Conservation (phyloP, 306 rosid genomes). For the Nissolia schottii region DNA sequence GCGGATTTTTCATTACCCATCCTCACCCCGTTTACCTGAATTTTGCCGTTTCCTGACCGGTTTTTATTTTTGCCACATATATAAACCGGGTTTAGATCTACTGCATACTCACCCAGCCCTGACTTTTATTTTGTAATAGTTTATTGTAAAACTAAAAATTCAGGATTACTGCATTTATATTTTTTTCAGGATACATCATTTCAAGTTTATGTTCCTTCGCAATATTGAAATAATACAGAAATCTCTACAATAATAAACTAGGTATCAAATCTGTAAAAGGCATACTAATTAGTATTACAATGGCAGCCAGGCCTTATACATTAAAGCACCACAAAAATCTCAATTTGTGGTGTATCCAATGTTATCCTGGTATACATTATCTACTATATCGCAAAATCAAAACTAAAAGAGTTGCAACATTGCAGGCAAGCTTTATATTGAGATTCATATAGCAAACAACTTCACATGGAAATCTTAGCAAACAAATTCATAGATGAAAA, state of each 20-base stretch:
- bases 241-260: not conserved
- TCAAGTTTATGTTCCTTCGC: too few species aligned
- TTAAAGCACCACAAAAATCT: not conserved
- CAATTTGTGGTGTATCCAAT: not conserved
- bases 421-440: not conserved
- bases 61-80: too few species aligned
- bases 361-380: not conserved
- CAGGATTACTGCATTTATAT: too few species aligned
- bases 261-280: not conserved
- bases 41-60: too few species aligned
- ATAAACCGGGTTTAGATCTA: too few species aligned
- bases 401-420: not conserved
- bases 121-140: too few species aligned
- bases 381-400: not conserved
- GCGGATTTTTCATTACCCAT: not conserved
- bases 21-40: too few species aligned
- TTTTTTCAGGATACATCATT: too few species aligned
- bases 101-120: too few species aligned
- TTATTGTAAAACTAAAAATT: too few species aligned
- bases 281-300: too few species aligned
- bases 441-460: not conserved
- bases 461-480: not conserved
- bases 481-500: not conserved
- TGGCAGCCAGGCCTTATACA: not conserved
- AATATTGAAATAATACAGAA: too few species aligned